Evolutionary conservation across 169 alveolate genomes (phyloP).

Genomic region (Eimeria necatrix): DNA sequence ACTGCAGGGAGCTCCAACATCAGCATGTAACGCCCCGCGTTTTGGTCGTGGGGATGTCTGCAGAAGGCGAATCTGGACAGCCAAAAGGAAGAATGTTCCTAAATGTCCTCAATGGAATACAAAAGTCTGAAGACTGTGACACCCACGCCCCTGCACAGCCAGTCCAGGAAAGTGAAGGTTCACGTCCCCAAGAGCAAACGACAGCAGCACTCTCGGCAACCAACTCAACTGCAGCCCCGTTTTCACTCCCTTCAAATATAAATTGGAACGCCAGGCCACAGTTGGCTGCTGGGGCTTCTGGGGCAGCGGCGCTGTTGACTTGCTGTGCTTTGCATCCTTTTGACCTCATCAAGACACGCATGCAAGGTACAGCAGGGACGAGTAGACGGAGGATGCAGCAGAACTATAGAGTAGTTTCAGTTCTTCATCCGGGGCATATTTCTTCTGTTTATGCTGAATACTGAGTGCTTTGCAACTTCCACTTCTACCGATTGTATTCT

Average conservation of each 20-base stretch:
- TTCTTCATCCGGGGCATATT: neutral
- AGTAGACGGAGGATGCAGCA: neutral
- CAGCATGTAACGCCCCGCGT: constrained; percentile 4
- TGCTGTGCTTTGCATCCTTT: constrained; percentile 81
- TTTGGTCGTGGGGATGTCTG: neutral
- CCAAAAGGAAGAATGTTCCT: neutral
- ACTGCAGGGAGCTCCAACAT: neutral
- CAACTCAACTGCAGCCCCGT: neutral
- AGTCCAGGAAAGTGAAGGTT: neutral
- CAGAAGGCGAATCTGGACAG: neutral
- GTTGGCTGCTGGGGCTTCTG: constrained; percentile 77
- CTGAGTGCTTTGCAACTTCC: neutral
- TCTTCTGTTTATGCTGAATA: neutral
- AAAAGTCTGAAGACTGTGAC: constrained; percentile 8
- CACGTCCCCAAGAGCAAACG: neutral
- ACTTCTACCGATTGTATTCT: neutral
- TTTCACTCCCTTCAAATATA: neutral
- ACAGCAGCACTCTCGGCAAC: neutral
- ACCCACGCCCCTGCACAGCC: neutral
- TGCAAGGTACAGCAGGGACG: constrained; percentile 77
- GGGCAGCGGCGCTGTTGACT: constrained; percentile 78
- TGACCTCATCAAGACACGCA: constrained; percentile 81
- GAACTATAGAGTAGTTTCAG: neutral
- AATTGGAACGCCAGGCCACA: constrained; percentile 39
- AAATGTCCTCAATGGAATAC: neutral